Conservation (phyloP, 768 basidiomycete species). For the Lenzites betulinus region DNA sequence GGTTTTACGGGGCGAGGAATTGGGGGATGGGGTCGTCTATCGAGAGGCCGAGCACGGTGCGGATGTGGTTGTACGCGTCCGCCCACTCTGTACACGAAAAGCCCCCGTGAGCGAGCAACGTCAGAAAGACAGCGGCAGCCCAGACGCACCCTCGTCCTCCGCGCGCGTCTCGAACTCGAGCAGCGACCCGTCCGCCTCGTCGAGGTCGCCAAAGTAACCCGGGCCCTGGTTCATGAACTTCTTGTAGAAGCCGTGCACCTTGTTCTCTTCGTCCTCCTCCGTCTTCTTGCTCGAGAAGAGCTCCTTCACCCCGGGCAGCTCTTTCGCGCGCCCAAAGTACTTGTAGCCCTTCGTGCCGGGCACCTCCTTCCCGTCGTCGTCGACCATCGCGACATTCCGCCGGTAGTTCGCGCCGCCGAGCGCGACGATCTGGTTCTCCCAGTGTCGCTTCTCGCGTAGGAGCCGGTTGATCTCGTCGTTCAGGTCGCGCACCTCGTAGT, state of each 20-base stretch:
- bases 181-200: slow-evolving; percentile 73
- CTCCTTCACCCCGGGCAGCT: slow-evolving; percentile 92
- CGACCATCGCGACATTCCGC: slow-evolving; percentile 90
- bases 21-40: slow-evolving; percentile 53
- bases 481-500: slow-evolving; percentile 93
- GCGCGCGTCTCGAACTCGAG: slow-evolving; percentile 69
- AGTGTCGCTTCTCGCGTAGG: slow-evolving; percentile 93
- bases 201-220: slow-evolving; percentile 88
- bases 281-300: slow-evolving; percentile 87
- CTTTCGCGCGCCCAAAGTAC: slow-evolving; percentile 98
- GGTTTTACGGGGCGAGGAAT: slow-evolving; percentile 44
- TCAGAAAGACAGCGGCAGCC: not conserved
- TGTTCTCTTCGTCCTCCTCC: slow-evolving; percentile 89
- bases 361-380: slow-evolving; percentile 94
- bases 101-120: not conserved
- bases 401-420: slow-evolving; percentile 96
- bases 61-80: slow-evolving; percentile 57
- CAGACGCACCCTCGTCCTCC: slow-evolving; percentile 68
- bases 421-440: slow-evolving; percentile 98
- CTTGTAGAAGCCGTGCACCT: slow-evolving; percentile 73
- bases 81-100: slow-evolving; percentile 56
- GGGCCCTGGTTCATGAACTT: slow-evolving; percentile 89
- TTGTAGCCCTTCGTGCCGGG: slow-evolving; percentile 98
- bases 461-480: slow-evolving; percentile 98
- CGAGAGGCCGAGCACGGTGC: slow-evolving; percentile 53